Conservation (phyloP, 805 yeast species). For the Cyberlindnera xylosilytica region DNA sequence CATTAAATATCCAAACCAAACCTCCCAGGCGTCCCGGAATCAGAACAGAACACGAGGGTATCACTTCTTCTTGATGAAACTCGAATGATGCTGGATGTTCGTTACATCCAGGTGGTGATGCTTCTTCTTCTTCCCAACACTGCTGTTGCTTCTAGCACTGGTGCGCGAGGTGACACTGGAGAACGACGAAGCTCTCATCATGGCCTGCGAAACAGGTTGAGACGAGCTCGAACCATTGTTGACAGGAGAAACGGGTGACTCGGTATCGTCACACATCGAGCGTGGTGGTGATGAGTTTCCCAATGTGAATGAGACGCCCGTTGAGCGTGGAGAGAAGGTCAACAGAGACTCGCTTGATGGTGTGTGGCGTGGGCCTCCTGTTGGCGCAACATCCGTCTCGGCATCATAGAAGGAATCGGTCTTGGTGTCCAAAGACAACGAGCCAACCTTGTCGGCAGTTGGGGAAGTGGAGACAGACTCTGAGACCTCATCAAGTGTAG, state of each 20-base stretch:
- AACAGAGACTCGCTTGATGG: constrained; percentile 9
- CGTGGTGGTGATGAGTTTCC: constrained; percentile 7
- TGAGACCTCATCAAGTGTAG: constrained; percentile 14
- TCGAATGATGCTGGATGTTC: constrained; percentile 10
- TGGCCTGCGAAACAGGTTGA: background rate
- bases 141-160: constrained; percentile 6
- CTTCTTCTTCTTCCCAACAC: constrained; percentile 15
- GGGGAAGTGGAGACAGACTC: constrained; percentile 16
- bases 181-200: constrained; percentile 18
- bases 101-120: constrained; percentile 28
- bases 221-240: background rate
- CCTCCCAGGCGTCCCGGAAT: no score
- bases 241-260: background rate
- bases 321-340: constrained; percentile 4
- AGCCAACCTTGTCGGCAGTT: constrained; percentile 2
- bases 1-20: no score
- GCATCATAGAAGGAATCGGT: background rate
- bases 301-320: background rate
- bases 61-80: constrained; percentile 8
- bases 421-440: background rate
- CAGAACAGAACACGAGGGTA: no score
- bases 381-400: no score
- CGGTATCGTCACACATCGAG: constrained; percentile 6
- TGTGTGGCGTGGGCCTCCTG: constrained; percentile 3
- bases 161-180: constrained; percentile 19